phyloP scores from a whole-genome alignment of 306 rosid species.

The Trifolium pratense region DNA sequence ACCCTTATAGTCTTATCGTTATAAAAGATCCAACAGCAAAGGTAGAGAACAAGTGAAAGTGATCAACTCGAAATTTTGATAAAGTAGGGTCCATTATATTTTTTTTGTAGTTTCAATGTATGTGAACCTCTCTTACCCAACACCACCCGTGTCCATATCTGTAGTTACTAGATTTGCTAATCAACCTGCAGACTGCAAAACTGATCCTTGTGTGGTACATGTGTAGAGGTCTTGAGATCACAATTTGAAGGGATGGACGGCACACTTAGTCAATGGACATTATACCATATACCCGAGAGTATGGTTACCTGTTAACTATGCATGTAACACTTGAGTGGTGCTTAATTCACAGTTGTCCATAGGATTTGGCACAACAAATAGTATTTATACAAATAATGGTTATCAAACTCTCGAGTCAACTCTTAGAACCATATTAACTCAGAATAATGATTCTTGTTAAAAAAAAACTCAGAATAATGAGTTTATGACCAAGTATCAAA shows the following conservation, averaged over 20 bases:
- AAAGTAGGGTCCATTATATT: neutral
- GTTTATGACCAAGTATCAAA: neutral
- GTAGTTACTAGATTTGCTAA: neutral
- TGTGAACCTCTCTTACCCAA: neutral
- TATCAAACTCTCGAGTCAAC: neutral
- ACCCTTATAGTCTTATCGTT: neutral
- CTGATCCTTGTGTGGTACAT: too few species aligned
- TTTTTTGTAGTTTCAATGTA: neutral
- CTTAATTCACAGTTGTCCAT: neutral
- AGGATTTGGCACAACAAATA: neutral
- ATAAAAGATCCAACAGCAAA: neutral
- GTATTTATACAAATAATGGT: neutral
- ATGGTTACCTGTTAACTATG: neutral
- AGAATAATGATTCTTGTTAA: too few species aligned
- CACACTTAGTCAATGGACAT: neutral
- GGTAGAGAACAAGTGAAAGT: neutral
- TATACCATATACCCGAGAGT: neutral
- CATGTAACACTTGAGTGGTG: neutral
- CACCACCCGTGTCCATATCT: neutral
- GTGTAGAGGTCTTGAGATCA: too few species aligned
- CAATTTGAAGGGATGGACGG: neutral
- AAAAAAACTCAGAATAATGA: neutral
- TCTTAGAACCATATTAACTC: neutral
- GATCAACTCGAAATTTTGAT: neutral
- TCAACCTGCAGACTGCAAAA: neutral